Evolutionary conservation across 192 early-diverging fungal species (phyloP).

Genomic region (Dispira parvispora): DNA sequence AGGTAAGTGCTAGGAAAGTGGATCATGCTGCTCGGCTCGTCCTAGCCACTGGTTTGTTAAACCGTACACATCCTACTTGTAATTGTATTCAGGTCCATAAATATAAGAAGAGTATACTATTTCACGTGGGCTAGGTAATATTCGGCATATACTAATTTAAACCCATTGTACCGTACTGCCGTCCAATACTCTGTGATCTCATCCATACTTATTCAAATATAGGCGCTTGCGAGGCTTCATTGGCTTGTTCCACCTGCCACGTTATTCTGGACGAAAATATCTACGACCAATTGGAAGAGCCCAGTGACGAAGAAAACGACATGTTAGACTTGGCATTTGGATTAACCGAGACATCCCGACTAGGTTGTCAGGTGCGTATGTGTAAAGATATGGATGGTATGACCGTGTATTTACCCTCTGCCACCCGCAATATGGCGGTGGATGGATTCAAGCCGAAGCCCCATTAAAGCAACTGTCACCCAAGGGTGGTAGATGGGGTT

Average conservation of each 20-base stretch:
- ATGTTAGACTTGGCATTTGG: constrained; percentile 97
- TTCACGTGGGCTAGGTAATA: background rate
- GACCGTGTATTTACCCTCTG: constrained; percentile 72
- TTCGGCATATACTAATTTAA: background rate
- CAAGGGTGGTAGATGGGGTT: too few relatives aligned
- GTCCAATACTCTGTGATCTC: background rate
- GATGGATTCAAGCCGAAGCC: constrained; percentile 40
- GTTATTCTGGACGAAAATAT: constrained; percentile 68
- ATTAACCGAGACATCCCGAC: constrained; percentile 84
- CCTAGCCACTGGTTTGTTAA: too few relatives aligned
- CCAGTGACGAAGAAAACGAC: constrained; percentile 94
- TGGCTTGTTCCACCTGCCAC: constrained; percentile 92
- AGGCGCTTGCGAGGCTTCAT: constrained; percentile 89
- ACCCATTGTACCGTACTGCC: background rate
- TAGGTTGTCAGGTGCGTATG: constrained; percentile 88
- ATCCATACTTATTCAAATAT: constrained; percentile 1
- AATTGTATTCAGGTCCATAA: background rate
- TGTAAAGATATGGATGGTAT: constrained; percentile 73
- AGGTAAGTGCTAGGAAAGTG: constrained; percentile 28
- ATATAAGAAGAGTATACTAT: too few relatives aligned
- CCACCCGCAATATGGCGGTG: constrained; percentile 79
- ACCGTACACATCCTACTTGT: background rate
- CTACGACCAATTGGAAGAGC: constrained; percentile 77
- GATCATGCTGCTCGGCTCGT: too few relatives aligned
- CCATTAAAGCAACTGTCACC: constrained; percentile 14